Base-by-base conservation (phyloP, 169 alveolate species). In the Plasmodium adleri region DNA sequence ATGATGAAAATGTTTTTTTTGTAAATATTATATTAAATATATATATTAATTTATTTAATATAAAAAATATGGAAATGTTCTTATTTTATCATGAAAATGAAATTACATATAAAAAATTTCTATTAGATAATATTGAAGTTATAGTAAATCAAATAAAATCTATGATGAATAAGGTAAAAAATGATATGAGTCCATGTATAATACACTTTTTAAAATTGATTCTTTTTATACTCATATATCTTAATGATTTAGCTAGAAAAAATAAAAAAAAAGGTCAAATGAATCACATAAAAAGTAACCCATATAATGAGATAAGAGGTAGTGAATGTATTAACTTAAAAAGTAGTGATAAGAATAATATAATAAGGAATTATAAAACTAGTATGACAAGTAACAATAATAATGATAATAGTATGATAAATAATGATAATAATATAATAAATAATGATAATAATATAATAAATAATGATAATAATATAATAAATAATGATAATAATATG, bases 11-110 rank as follows among this genome's bases (percentile, higher is more conserved):
- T 26, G 12, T 78, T 10, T 59, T 78, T 75, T 78, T 78, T 59
- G 89, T 78, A 28, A 78, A 78, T 66, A 56, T 78, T 22, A 50
- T 78, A 26, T 70, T 78, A 59, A 78, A 78, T 52, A 73, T 78
- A 32, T 78, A 78, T 70, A 70, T 78, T 15, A 64, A 58, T 28
- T 43, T 78, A 59, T 78, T 59, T 66, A 78, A 78, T 70, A 49
- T 56, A 13, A 64, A 59, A 66, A 78, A 70, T 28, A 59, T 39
- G 62, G 39, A 78, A 59, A 66, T 28, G 45, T 52, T 63, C 43
- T 3, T 78, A 15, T 78, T 78, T 70, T 78, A 78, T 15, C 62
- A 58, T 20, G 89, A 78, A 58, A 78, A 78, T 59, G 70, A 78
- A 66, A 59, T 64, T 39, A n/a, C 56, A 15, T 78, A 78, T 70